Conservation (phyloP, 192 early-diverging fungal species). For the Phlyctochytrium bullatum region DNA sequence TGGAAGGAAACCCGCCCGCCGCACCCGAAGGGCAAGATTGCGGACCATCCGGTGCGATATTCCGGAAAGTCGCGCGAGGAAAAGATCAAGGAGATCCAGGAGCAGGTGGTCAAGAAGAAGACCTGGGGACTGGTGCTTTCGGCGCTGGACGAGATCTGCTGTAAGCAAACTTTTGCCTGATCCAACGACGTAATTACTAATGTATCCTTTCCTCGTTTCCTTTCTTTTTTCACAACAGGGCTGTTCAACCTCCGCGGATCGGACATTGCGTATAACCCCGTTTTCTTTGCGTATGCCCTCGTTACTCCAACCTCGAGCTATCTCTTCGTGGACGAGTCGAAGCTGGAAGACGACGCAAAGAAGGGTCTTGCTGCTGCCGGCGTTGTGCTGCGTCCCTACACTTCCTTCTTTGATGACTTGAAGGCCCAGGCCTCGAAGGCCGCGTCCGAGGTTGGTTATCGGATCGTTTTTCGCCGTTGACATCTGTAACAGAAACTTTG, state of each 20-base stretch:
- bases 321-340: slow-evolving; percentile 77
- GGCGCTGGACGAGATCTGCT: slow-evolving; percentile 93
- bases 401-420: slow-evolving; percentile 75
- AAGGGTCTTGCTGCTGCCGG: slow-evolving; percentile 55
- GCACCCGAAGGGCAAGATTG: slow-evolving; percentile 64
- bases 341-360: slow-evolving; percentile 59
- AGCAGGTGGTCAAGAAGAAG: slow-evolving; percentile 59
- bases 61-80: slow-evolving; percentile 49
- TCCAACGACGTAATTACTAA: too few species aligned
- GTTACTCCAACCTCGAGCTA: slow-evolving; percentile 66
- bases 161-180: slow-evolving; percentile 22
- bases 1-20: slow-evolving; percentile 74
- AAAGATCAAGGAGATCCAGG: slow-evolving; percentile 73
- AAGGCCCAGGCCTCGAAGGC: too few species aligned
- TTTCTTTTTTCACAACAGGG: slow-evolving; percentile 43
- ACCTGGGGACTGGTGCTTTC: slow-evolving; percentile 77
- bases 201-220: neutral
- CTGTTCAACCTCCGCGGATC: slow-evolving; percentile 95
- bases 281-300: slow-evolving; percentile 90
- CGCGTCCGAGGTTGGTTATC: too few species aligned
- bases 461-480: too few species aligned
- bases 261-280: slow-evolving; percentile 94
- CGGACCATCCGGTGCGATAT: slow-evolving; percentile 69
- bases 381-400: slow-evolving; percentile 71
- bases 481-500: slow-evolving; percentile 56